Base-by-base conservation (phyloP, 306 rosid species). In the Parietaria judaica region DNA sequence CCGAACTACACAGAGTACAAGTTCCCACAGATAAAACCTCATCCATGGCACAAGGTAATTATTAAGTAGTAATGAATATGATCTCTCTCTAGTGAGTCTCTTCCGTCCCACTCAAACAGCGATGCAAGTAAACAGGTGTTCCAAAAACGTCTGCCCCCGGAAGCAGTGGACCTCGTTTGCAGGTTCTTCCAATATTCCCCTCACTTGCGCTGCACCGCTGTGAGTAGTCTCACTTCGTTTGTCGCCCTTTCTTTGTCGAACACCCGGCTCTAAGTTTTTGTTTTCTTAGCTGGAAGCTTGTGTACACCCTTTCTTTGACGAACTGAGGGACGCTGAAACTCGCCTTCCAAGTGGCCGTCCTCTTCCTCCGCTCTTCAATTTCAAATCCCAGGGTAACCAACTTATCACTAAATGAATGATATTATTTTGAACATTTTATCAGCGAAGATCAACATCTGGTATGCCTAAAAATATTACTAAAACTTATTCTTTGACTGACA, bases 301-400 rank as follows among this genome's bases (percentile, higher is more conserved):
- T 78, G 70, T 92, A 79, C 99, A 92, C 65, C 97, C 99, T 11
- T 92, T 92, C 95, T 92, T 92, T 61, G 99, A 92, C 76, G 99
- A 92, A 75, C 67, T 92, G 72, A 86, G 99, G 80, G 97, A 92
- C 62, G 95, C 95, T 11, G 86, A 70, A 71, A 84, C 95, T 35
- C 95, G 97, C 66, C 99, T 92, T 74, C 99, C 97, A 51, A 92
- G 78, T 67, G 99, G 99, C 65, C 95, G 99, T 45, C 99, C 99
- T 64, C 94, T 92, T 64, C 99, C 99, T 77, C 99, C 99, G 12
- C 75, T 92, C 6, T 88, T 92, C 69, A 92, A 92, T 72, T 92
- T 92, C 60, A 92, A 92, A 78, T 67, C 99, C 54, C 87, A 70
- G 61, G 99, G 99, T 92, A 66, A 74, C 83, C 60, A 1, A 7